Evolutionary conservation across 1,284 basidiomycete genomes (phyloP).

Genomic region (Puccinia horiana): DNA sequence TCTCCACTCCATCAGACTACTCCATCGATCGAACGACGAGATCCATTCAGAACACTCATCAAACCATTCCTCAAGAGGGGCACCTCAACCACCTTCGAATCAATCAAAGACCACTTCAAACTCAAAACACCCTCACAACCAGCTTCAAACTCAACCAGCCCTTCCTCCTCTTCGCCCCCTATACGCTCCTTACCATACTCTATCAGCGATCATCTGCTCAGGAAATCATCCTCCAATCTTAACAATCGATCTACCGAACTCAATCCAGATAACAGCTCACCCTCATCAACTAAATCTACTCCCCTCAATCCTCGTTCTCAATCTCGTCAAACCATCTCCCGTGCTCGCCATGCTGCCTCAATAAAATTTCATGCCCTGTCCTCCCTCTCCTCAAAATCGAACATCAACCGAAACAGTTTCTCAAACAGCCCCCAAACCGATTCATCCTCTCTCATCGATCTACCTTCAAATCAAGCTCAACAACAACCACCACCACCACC

Average conservation of each 20-base stretch:
- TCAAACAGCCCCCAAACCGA: neutral
- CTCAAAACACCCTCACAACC: neutral
- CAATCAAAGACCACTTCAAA: slow-evolving; percentile 19
- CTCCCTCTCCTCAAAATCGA: neutral
- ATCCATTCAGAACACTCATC: slow-evolving; percentile 9
- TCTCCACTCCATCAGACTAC: neutral
- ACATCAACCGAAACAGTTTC: neutral
- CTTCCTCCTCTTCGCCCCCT: neutral
- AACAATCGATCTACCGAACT: neutral
- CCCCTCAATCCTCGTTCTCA: neutral
- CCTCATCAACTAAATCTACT: neutral
- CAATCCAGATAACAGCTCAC: neutral
- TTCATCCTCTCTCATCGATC: neutral
- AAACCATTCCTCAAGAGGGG: slow-evolving; percentile 19
- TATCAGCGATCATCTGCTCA: too few relatives aligned
- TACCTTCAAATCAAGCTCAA: neutral
- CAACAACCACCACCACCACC: neutral
- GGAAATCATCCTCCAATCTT: neutral
- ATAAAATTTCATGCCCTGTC: slow-evolving; percentile 20
- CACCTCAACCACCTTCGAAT: neutral
- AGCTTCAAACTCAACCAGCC: neutral
- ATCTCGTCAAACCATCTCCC: neutral
- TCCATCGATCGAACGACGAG: neutral
- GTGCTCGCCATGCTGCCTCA: neutral
- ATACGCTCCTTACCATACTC: neutral